Evolutionary conservation across 495 filamentous ascomycete species (phyloP).

Genomic region (Penicillium maclennaniae): DNA sequence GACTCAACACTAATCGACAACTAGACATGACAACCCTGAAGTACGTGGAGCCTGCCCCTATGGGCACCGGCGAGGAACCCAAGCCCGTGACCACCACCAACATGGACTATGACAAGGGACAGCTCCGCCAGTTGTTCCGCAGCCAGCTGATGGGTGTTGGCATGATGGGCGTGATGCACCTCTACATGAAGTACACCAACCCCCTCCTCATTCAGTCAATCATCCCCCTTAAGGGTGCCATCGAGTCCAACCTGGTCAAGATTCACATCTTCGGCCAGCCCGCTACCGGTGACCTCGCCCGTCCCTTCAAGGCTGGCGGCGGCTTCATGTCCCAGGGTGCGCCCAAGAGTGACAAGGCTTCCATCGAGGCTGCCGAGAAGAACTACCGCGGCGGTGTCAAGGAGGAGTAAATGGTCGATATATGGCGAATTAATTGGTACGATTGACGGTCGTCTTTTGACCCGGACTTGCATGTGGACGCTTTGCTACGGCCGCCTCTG

Average conservation of each 20-base stretch:
- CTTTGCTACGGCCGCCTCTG: not conserved
- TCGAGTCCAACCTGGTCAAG: conserved; percentile 93
- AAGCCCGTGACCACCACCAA: conserved; percentile 95
- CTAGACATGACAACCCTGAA: conserved; percentile 97
- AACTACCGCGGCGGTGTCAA: conserved; percentile 82
- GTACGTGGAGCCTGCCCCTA: conserved; percentile 91
- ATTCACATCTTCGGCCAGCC: conserved; percentile 88
- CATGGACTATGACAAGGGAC: conserved; percentile 83
- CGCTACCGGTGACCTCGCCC: conserved; percentile 86
- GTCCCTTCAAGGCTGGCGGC: conserved; percentile 84
- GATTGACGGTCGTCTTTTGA: not conserved
- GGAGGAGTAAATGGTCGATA: conserved; percentile 65
- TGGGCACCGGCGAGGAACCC: conserved; percentile 87
- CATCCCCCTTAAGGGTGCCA: conserved; percentile 90
- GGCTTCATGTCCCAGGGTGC: conserved; percentile 76
- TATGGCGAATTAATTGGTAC: not conserved
- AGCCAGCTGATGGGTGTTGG: conserved; percentile 88
- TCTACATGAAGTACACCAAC: conserved; percentile 99
- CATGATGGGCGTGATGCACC: conserved; percentile 98
- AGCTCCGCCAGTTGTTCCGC: conserved; percentile 79
- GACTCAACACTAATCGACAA: not conserved
- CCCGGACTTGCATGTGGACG: not conserved
- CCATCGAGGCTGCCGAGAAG: conserved; percentile 81
- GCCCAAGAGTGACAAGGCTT: conserved; percentile 93
- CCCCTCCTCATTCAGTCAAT: conserved; percentile 97